Evolutionary conservation across 2,329 filamentous ascomycete genomes (phyloP).

Genomic region (Exophiala lecanii-corni): DNA sequence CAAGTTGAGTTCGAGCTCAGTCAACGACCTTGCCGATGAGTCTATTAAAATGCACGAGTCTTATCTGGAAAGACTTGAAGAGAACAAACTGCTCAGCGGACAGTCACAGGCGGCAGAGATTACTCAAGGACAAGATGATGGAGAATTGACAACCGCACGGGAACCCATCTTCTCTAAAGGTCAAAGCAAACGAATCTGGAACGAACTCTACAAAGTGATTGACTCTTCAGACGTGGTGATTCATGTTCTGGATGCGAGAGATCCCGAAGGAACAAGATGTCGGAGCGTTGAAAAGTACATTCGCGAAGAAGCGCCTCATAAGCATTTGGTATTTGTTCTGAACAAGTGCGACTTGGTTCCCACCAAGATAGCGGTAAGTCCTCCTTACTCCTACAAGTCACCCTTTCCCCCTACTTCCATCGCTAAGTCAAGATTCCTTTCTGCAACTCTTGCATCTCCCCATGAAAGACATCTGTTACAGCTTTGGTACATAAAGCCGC

Average conservation of each 20-base stretch:
- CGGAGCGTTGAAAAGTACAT: constrained; percentile 90
- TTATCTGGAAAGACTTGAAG: constrained; percentile 76
- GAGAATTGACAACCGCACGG: constrained; percentile 58
- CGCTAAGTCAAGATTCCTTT: constrained; percentile 89
- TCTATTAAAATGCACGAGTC: constrained; percentile 74
- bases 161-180: constrained; percentile 92
- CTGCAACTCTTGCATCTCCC: constrained; percentile 54
- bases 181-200: constrained; percentile 94
- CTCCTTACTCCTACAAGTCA: too few species aligned
- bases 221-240: constrained; percentile 92
- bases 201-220: constrained; percentile 92
- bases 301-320: constrained; percentile 87
- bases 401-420: constrained; percentile 35
- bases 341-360: constrained; percentile 94
- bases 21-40: constrained; percentile 75
- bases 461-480: constrained; percentile 96
- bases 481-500: constrained; percentile 90
- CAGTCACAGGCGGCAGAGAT: constrained; percentile 47
- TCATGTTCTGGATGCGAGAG: constrained; percentile 87
- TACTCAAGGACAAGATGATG: constrained; percentile 42
- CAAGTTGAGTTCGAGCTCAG: constrained; percentile 76
- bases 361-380: constrained; percentile 89
- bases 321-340: constrained; percentile 83
- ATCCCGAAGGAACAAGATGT: constrained; percentile 86
- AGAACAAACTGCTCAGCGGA: constrained; percentile 71